A percentile compares a stretch with the other conserved stretches of the same genome.
Conservation (phyloP, 1,284 basidiomycete species). For the Apiotrichum porosum region DNA sequence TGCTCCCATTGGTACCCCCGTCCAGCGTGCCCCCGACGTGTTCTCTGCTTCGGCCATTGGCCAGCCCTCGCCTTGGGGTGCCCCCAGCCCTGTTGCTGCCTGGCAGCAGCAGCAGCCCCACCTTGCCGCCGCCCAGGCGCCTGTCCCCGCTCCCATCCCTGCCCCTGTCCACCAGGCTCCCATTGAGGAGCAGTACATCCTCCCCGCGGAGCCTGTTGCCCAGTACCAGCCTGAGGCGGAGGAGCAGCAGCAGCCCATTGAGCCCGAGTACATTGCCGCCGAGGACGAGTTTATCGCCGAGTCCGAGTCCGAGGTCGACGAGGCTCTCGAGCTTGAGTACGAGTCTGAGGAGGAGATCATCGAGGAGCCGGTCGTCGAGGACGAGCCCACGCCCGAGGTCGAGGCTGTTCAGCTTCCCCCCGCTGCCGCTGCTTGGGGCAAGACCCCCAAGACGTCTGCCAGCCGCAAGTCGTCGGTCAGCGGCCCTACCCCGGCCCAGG, state of each 20-base stretch:
- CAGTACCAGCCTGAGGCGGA: slow-evolving; percentile 10
- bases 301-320: background rate
- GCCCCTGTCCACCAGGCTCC: slow-evolving; percentile 3
- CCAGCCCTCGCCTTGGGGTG: slow-evolving; percentile 30
- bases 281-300: slow-evolving; percentile 5
- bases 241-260: slow-evolving; percentile 6
- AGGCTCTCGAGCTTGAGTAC: background rate
- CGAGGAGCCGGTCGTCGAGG: background rate
- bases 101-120: slow-evolving; percentile 21
- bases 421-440: slow-evolving; percentile 27
- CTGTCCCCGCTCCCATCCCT: slow-evolving; percentile 3
- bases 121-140: background rate
- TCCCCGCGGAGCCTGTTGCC: slow-evolving; percentile 11
- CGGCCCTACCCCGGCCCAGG: slow-evolving; percentile 28
- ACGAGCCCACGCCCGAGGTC: slow-evolving; percentile 2
- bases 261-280: slow-evolving; percentile 7
- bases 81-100: slow-evolving; percentile 15
- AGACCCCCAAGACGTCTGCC: slow-evolving; percentile 22
- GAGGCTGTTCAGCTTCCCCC: slow-evolving; percentile 7
- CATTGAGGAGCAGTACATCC: slow-evolving; percentile 5
- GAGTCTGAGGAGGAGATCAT: slow-evolving; percentile 1
- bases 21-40: slow-evolving; percentile 11
- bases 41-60: slow-evolving; percentile 10
- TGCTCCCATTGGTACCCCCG: slow-evolving; percentile 16
- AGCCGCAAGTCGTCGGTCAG: slow-evolving; percentile 29